Evolutionary conservation across 2,329 filamentous ascomycete genomes (phyloP), one percentile per base, ranked within the genome.

Genomic region (Didymella keratinophila): DNA sequence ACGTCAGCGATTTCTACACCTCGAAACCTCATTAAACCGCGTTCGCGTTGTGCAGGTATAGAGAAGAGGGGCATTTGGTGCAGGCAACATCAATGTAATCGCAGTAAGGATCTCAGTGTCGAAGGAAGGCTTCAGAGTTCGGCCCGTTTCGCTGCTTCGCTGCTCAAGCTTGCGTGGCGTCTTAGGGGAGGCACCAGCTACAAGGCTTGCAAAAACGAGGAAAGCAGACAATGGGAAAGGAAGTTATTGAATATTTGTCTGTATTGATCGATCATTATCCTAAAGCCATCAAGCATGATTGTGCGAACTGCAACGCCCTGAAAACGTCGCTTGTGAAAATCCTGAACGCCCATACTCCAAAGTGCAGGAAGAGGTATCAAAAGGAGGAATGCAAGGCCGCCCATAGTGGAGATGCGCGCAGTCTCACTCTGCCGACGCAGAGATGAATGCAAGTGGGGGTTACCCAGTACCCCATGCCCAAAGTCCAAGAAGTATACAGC

Each of bases 351-450:
- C 49, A 30, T 48, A 61, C 59, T 57, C 61, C 66, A 63, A 63
- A 45, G 54, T 61, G 53, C 58, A 58, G 50, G 54, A 55, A 66
- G 62, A 63, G 53, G 49, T 58, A 55, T 54, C 53, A 50, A 61
- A 61, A 61, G 18, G n/a, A 56, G 43, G 20, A 50, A 25, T 39
- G 53, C 49, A 45, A 51, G 32, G 44, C 36, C 39, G 44, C 34
- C 53, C 28, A 37, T 23, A 23, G 34, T 28, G 16, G 52, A 39
- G 41, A 54, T 51, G 63, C 62, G 56, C 53, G 30, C 43, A 55
- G 37, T 65, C 56, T 48, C 65, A 72, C 71, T 70, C 69, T 70
- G 58, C 52, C 68, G 68, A 73, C 71, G 71, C 71, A 73, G 66
- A 71, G 62, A 68, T 62, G 69, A 67, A 67, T 50, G 51, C 62